Base-by-base conservation (phyloP, 2,329 filamentous ascomycete genomes). In the Colletotrichum siamense region DNA sequence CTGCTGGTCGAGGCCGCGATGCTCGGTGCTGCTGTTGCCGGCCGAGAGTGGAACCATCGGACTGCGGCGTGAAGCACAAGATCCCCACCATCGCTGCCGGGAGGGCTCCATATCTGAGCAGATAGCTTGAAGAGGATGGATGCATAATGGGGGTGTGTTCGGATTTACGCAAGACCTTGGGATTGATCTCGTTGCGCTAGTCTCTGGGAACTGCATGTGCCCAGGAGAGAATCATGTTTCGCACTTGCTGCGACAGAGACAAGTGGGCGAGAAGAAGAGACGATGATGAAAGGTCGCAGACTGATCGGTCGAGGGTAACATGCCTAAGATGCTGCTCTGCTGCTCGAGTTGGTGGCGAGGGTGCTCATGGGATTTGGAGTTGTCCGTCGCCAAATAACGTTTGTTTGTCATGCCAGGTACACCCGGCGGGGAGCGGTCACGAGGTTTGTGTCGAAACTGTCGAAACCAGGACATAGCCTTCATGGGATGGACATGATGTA, bases 391-490 rank as follows among this genome's bases (percentile, higher is more conserved):
- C 8, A 69, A 64, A 73, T 69, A 64, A 64, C 57, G 22, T 76
- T 76, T 76, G 57, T 32, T 2, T 73, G 55, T 69, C 69, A 73
- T 36, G 70, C 73, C 73, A 69, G 73, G 73, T 36, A 68, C 57
- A 64, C 73, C 73, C 64, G 26, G 73, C 55, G 63, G 36, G 57
- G 34, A 61, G 39, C 13, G 73, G 73, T 76, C 73, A 73, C 49
- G 70, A 76, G 73, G 69, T 64, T 64, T 44, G 52, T 57, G 44
- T 69, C 69, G 73, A 76, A 69, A 76, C 73, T 26, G 30, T 49
- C 64, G 30, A 73, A 62, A 69, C 69, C 22, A 64, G 63, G 70
- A 73, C 39, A 57, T 36, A 30, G 63, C 63, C 73, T 62, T 36
- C 22, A 34, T 34, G 36, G 57, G 55, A 61, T 26, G 57, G 52